Evolutionary conservation across 129 eudicot genomes (phyloP).

Genomic region (Deinandra increscens): DNA sequence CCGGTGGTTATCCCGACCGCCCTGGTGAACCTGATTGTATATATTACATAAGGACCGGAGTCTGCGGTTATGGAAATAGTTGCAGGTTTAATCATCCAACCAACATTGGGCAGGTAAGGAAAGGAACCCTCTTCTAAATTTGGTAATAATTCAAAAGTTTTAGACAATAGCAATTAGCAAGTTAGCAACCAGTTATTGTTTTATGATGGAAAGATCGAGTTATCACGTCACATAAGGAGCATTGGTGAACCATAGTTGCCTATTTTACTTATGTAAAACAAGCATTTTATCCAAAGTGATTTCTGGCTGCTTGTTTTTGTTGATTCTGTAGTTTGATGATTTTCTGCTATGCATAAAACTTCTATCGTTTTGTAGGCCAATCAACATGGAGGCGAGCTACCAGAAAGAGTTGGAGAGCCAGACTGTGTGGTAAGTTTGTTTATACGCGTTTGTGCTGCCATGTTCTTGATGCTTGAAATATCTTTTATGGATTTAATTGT

Average conservation of each 20-base stretch:
- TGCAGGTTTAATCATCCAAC: constrained; percentile 90
- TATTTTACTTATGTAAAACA: neutral
- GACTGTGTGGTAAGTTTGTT: constrained; percentile 74
- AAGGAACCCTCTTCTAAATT: constrained; percentile 6
- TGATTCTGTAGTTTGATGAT: constrained; percentile 8
- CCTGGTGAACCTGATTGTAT: constrained; percentile 92
- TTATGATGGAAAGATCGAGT: neutral
- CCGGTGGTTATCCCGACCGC: constrained; percentile 63
- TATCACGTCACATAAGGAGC: neutral
- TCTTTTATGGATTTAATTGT: neutral
- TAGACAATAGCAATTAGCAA: neutral
- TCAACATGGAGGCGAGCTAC: constrained; percentile 54
- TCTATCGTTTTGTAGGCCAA: constrained; percentile 34
- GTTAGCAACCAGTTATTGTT: neutral
- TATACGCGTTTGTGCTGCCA: neutral
- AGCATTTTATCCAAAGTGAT: neutral
- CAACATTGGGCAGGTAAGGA: constrained; percentile 53
- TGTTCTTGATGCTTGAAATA: neutral
- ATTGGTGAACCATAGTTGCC: constrained; percentile 4
- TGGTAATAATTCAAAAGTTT: neutral
- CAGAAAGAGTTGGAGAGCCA: constrained; percentile 82
- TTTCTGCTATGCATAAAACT: neutral
- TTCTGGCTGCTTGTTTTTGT: neutral
- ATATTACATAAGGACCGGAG: constrained; percentile 67
- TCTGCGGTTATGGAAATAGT: constrained; percentile 74